Base-by-base conservation (phyloP, 179 eudicot genomes). In the Spergularia azorica region DNA sequence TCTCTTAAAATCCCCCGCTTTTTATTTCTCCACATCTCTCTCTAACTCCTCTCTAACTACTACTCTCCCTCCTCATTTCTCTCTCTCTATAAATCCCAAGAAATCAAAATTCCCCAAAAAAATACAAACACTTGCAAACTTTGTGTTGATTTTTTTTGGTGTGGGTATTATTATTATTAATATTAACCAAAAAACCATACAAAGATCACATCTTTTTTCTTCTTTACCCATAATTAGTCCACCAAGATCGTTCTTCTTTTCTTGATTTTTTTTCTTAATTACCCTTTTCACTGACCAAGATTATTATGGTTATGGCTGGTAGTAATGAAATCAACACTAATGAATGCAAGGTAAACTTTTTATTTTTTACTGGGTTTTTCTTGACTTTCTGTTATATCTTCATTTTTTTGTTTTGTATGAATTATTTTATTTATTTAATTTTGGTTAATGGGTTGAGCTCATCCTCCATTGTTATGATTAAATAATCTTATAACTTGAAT, bases 261-360 rank as follows among this genome's bases (percentile, higher is more conserved):
- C 56, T 5, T 4, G 15, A 15, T 26, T 20, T 8, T 43, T 41
- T 0, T 64, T 59, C 32, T 26, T 26, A 26, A 26, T 26, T 26
- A 26, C 32, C 32, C 32, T 26, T 26, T 26, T 26, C 32, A 26
- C 32, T 26, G 32, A 26, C 32, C 32, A 26, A n/a, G 32, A 26
- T 26, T 26, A 26, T 26, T 26, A 26, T 26, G 32, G 32, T 74
- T 72, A 93, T 93, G 98, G 97, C 97, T 51, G 95, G 93, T 5
- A 87, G 88, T 68, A 88, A 89, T 77, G 90, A 90, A 81, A 78
- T 92, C 83, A 90, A 88, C 84, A 74, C 72, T 70, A 91, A 80
- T 79, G 97, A 93, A 88, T 87, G 89, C 82, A 90, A 92, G 98
- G 98, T 91, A 79, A 1, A 32, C 10, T 15, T 6, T 51, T 9